Percentiles rank a stretch among this genome's conserved stretches.
phyloP scores from a whole-genome alignment of 257 asterid species.

The Solanum piurae region DNA sequence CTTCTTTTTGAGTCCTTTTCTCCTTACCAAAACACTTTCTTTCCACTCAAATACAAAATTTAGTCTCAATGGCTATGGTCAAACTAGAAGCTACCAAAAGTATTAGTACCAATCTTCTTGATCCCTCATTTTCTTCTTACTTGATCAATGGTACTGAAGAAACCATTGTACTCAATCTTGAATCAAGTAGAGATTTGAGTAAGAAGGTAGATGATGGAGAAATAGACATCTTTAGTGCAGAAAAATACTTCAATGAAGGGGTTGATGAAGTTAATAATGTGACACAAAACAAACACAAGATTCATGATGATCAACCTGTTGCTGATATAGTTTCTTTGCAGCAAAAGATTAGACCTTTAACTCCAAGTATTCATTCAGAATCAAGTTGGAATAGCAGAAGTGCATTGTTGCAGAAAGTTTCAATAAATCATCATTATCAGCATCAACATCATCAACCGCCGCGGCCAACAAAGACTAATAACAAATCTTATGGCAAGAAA shows the following conservation, averaged over 20 bases:
- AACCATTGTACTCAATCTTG: conserved; percentile 26
- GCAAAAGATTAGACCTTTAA: conserved; percentile 7
- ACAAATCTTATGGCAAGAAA: conserved; percentile 21
- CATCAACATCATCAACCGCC: conserved; percentile 22
- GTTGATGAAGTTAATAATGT: conserved; percentile 3
- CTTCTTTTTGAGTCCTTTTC: not conserved
- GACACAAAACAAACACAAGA: conserved; percentile 12
- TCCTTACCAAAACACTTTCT: not conserved
- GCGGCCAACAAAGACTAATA: conserved; percentile 7
- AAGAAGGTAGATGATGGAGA: conserved; percentile 39
- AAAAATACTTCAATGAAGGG: conserved; percentile 59
- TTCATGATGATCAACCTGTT: conserved; percentile 18
- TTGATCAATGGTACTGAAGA: conserved; percentile 30
- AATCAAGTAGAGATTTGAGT: conserved; percentile 15
- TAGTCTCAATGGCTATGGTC: conserved; percentile 35
- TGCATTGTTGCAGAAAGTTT: conserved; percentile 22
- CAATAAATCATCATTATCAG: conserved; percentile 16
- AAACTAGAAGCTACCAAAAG: conserved; percentile 19
- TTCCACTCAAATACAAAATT: not conserved
- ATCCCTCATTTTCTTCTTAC: conserved; percentile 49
- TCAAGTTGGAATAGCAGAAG: conserved; percentile 54
- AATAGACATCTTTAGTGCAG: conserved; percentile 67
- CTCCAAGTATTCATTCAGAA: conserved; percentile 52
- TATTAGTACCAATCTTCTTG: conserved; percentile 7
- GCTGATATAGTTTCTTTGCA: conserved; percentile 11